A percentile compares a stretch with the other conserved stretches of the same genome.
phyloP scores from a whole-genome alignment of 2,329 filamentous ascomycete genomes.

The Xylariaceae sp. region DNA sequence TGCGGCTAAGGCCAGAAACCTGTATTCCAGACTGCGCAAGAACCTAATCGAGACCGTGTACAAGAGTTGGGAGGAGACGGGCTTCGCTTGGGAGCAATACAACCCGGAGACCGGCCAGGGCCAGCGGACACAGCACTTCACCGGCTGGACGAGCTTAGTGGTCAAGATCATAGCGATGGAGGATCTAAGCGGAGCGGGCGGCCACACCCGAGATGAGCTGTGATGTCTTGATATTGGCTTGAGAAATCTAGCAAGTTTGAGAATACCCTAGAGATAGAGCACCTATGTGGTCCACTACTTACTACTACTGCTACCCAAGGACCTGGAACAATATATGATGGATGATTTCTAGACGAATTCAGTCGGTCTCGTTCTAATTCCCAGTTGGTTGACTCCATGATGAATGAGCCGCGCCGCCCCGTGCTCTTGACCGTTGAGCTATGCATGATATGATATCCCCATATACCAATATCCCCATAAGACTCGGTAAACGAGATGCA shows the following conservation, averaged over 20 bases:
- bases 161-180: conserved; percentile 98
- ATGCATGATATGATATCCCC: neutral
- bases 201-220: conserved; percentile 50
- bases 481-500: too few species aligned
- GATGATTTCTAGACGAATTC: too few species aligned
- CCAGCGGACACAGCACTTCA: conserved; percentile 97
- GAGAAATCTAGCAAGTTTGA: neutral
- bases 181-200: conserved; percentile 52
- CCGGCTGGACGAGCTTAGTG: conserved; percentile 97
- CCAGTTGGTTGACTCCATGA: conserved; percentile 12
- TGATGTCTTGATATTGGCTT: conserved; percentile 31
- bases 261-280: neutral
- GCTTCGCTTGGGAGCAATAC: conserved; percentile 99
- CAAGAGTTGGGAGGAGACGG: conserved; percentile 84
- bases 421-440: conserved; percentile 7
- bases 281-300: neutral
- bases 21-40: conserved; percentile 76
- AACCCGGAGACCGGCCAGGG: conserved; percentile 89
- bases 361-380: neutral
- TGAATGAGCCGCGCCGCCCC: conserved; percentile 21
- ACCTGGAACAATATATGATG: too few species aligned
- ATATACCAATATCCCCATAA: too few species aligned
- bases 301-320: neutral
- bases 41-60: conserved; percentile 91
- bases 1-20: conserved; percentile 65